phyloP scores from a whole-genome alignment of 1,284 basidiomycete species.

The Taiwanofungus camphoratus region DNA sequence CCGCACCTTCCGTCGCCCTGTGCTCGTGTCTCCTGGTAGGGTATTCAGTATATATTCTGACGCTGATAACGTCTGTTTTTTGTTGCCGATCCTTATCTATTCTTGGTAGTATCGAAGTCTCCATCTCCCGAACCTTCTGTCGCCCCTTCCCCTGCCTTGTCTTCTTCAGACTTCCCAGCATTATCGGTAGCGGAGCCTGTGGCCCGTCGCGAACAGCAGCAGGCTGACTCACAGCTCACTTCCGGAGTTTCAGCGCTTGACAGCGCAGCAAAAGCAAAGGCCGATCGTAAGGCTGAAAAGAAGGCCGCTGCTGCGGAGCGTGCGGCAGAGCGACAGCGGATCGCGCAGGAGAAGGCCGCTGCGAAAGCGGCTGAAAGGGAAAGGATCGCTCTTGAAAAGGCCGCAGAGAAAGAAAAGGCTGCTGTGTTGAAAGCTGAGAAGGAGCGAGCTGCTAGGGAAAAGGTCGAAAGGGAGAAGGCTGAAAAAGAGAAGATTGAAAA shows the following conservation, averaged over 20 bases:
- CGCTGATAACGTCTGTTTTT: constrained; percentile 31
- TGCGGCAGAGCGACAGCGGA: constrained; percentile 49
- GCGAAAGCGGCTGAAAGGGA: constrained; percentile 46
- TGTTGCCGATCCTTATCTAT: constrained; percentile 24
- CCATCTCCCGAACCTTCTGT: constrained; percentile 31
- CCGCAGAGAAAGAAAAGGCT: constrained; percentile 39
- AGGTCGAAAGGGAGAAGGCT: constrained; percentile 31
- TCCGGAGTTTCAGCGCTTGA: constrained; percentile 20
- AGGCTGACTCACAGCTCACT: constrained; percentile 14
- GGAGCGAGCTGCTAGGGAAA: constrained; percentile 34
- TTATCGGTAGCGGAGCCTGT: constrained; percentile 30
- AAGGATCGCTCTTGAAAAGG: constrained; percentile 38
- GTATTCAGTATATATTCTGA: constrained; percentile 22
- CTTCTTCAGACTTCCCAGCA: constrained; percentile 68
- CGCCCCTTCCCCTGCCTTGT: constrained; percentile 41
- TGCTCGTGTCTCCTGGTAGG: constrained; percentile 27
- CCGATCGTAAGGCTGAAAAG: constrained; percentile 55
- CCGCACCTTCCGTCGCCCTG: constrained; percentile 25
- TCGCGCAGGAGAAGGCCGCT: constrained; percentile 48
- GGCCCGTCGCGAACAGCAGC: constrained; percentile 25
- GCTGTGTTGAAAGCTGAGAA: constrained; percentile 32
- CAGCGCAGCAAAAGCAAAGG: constrained; percentile 40
- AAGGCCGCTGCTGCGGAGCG: constrained; percentile 55
- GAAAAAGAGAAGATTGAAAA: constrained; percentile 36
- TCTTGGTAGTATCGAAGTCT: constrained; percentile 39